Evolutionary conservation across 176 grass and related monocot species (phyloP).

Genomic region (Hordeum vulgare): DNA sequence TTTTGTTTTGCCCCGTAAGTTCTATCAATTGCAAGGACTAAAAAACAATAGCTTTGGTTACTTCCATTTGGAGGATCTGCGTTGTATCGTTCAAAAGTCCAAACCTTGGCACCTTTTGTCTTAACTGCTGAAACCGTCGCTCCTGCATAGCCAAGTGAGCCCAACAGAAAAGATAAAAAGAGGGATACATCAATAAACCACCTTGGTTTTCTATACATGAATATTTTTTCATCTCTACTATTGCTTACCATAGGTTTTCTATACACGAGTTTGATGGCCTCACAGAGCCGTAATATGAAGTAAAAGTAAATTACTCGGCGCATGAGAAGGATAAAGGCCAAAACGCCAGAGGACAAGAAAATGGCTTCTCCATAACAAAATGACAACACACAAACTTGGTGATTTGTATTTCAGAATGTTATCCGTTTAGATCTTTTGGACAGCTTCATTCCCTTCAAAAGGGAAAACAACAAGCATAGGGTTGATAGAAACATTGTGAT

Average conservation of each 20-base stretch:
- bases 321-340: not conserved
- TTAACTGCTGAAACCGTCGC: constrained; percentile 20
- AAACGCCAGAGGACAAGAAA: constrained; percentile 16
- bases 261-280: constrained; percentile 11
- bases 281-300: not conserved
- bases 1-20: constrained; percentile 34
- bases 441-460: constrained; percentile 24
- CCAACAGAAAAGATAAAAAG: constrained; percentile 41
- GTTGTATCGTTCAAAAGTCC: constrained; percentile 28
- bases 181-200: not conserved
- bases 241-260: not conserved
- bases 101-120: constrained; percentile 44
- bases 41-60: constrained; percentile 35
- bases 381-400: constrained; percentile 28
- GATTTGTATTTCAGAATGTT: constrained; percentile 18
- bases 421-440: constrained; percentile 19
- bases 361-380: not conserved
- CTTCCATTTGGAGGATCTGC: constrained; percentile 37
- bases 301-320: not conserved
- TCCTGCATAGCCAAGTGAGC: constrained; percentile 23
- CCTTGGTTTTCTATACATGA: not conserved
- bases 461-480: constrained; percentile 13
- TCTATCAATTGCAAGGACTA: constrained; percentile 46
- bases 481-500: constrained; percentile 29
- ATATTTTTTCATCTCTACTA: not conserved